phyloP scores from a whole-genome alignment of 805 yeast species.

The Candida insectalens region DNA sequence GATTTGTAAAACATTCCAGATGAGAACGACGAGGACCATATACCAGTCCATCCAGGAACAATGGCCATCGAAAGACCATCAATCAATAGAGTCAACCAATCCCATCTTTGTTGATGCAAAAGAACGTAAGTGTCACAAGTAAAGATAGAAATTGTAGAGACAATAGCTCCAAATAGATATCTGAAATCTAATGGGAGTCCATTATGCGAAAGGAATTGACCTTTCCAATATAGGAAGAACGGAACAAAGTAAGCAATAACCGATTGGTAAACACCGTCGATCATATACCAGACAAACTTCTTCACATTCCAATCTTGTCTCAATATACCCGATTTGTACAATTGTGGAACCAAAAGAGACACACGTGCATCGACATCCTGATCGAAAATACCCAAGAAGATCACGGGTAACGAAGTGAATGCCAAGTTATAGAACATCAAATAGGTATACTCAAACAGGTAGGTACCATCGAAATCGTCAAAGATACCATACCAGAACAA shows the following conservation, averaged over 20 bases:
- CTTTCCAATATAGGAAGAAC: conserved; percentile 38
- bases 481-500: conserved; percentile 75
- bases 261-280: conserved; percentile 72
- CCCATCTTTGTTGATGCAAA: conserved; percentile 72
- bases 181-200: conserved; percentile 59
- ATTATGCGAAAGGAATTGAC: conserved; percentile 30
- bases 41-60: conserved; percentile 70
- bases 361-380: conserved; percentile 70
- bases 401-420: conserved; percentile 73
- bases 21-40: conserved; percentile 50
- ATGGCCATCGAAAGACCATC: conserved; percentile 48
- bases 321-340: conserved; percentile 64
- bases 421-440: conserved; percentile 78
- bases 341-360: conserved; percentile 63
- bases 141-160: conserved; percentile 55
- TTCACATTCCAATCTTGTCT: conserved; percentile 60
- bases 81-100: conserved; percentile 56
- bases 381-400: conserved; percentile 68
- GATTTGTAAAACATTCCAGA: conserved; percentile 59
- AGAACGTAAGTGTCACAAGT: conserved; percentile 59
- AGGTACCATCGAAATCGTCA: conserved; percentile 70
- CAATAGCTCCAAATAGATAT: conserved; percentile 60
- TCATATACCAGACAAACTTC: conserved; percentile 66
- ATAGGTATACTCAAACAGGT: conserved; percentile 68
- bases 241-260: conserved; percentile 68